Conservation (phyloP, 2,329 filamentous ascomycete species). For the Volutella citrinella region DNA sequence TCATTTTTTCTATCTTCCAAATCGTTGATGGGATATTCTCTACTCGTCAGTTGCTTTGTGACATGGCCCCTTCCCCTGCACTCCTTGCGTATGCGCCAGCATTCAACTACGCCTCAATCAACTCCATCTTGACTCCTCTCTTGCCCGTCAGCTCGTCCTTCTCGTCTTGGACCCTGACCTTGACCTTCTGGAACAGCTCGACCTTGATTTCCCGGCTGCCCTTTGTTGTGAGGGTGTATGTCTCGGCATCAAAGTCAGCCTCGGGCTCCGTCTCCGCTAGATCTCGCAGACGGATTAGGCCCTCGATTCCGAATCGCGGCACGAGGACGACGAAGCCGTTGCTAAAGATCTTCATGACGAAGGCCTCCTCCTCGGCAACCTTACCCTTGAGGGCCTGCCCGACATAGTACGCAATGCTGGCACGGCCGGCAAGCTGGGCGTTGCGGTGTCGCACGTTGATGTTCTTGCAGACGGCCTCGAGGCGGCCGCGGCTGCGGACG, state of each 20-base stretch:
- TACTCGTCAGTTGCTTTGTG: too few relatives aligned
- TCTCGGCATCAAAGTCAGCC: conserved; percentile 79
- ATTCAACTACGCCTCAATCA: conserved; percentile 42
- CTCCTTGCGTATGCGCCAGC: too few relatives aligned
- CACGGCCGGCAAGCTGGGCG: conserved; percentile 90
- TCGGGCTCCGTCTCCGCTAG: conserved; percentile 75
- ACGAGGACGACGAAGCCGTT: conserved; percentile 98
- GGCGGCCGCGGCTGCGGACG: conserved; percentile 75
- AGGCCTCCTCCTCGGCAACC: conserved; percentile 80
- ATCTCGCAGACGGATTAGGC: conserved; percentile 82
- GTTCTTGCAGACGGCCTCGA: conserved; percentile 95
- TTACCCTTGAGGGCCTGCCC: conserved; percentile 86
- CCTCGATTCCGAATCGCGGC: conserved; percentile 92
- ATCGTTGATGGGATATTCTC: conserved; percentile 14
- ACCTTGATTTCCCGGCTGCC: conserved; percentile 58
- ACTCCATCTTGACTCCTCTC: conserved; percentile 78
- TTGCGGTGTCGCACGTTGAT: conserved; percentile 98
- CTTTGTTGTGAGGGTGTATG: conserved; percentile 68
- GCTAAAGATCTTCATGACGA: conserved; percentile 95
- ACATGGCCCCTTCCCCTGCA: too few relatives aligned
- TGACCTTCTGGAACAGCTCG: conserved; percentile 89
- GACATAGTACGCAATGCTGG: conserved; percentile 96
- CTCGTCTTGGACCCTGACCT: conserved; percentile 84
- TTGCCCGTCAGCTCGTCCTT: conserved; percentile 96
- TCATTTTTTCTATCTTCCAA: conserved; percentile 21